These are phyloP conservation scores for Ampelocalamus luodianensis DNA, from an alignment of 176 grass and related monocot genomes.

Conservation along the genomic window DNA sequence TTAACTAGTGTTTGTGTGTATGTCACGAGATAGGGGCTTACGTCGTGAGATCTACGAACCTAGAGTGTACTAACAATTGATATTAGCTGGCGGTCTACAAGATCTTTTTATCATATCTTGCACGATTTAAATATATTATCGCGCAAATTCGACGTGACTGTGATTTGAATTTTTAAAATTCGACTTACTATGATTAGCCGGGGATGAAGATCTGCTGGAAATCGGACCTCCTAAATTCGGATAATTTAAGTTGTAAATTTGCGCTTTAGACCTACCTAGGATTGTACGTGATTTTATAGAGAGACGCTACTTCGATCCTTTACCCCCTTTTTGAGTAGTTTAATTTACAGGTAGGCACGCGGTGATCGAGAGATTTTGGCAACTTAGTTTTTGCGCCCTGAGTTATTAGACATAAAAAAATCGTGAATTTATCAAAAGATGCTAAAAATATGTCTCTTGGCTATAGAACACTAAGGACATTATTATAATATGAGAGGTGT, in stretches of 20 bases:
- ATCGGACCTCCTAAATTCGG: neutral
- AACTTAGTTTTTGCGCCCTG: neutral
- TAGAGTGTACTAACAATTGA: neutral
- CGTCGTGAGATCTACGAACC: constrained; percentile 1
- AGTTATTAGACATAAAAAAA: no score
- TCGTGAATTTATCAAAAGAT: no score
- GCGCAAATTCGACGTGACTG: neutral
- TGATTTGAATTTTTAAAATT: neutral
- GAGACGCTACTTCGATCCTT: neutral
- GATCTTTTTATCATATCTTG: constrained; percentile 23
- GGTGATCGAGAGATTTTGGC: neutral
- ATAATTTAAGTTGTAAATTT: neutral
- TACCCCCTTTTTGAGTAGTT: neutral
- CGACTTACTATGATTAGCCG: neutral
- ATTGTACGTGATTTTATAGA: neutral
- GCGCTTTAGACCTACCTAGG: constrained; percentile 32
- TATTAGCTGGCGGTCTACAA: constrained; percentile 21
- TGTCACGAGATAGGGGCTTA: constrained; percentile 22
- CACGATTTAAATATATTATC: constrained; percentile 25
- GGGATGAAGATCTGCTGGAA: neutral
- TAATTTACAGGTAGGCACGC: neutral
- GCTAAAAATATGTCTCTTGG: no score
- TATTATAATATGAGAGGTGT: no score
- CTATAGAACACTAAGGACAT: no score
- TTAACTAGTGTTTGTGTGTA: neutral